Base-by-base conservation (phyloP, 2,329 filamentous ascomycete species). In the Hypoxylon sp. region DNA sequence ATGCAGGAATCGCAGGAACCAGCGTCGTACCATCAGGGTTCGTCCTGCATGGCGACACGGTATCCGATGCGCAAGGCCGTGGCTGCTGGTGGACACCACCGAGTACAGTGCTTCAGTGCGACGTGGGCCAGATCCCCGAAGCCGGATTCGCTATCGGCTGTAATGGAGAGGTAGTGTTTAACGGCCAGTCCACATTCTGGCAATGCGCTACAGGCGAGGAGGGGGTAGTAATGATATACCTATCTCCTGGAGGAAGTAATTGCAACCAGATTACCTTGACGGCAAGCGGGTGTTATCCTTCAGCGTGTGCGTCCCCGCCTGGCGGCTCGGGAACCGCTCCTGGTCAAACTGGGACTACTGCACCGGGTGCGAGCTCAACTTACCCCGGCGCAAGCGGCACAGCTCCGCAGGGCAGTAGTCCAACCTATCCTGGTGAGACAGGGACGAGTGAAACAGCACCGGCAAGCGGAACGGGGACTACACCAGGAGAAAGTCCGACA, bases 31-130 rank as follows among this genome's bases (percentile, higher is more conserved):
- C 81, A 24, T 82, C 83, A 3, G 81, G 81, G 11, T 91, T 86
- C 78, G 87, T 82, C 67, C 80, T 91, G 56, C 79, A 82, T 70
- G 80, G 80, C n/a, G 80, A 81, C 46, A 84, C 85, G 35, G 80
- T 92, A 66, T 86, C 81, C n/a, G 89, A 91, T 74, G 75, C 78
- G 33, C 80, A 81, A 54, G 85, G 85, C 54, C 83, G 86, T 54
- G 88, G 88, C 33, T 91, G 90, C 74, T 88, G 90, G 77, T 79
- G 90, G 72, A 91, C 89, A 81, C 83, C 83, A 26, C 83, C 85
- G 0, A 87, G 86, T 2, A 83, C 83, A 14, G 86, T 90, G 47
- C 85, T 88, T 65, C 88, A 90, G 73, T 90, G 90, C 70, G 89
- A 91, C 72, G 69, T 75, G 11, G 85, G 85, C 52, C 85, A 84